Conservation (phyloP, 73 alveolate genomes). For the Paramecium primaurelia region DNA sequence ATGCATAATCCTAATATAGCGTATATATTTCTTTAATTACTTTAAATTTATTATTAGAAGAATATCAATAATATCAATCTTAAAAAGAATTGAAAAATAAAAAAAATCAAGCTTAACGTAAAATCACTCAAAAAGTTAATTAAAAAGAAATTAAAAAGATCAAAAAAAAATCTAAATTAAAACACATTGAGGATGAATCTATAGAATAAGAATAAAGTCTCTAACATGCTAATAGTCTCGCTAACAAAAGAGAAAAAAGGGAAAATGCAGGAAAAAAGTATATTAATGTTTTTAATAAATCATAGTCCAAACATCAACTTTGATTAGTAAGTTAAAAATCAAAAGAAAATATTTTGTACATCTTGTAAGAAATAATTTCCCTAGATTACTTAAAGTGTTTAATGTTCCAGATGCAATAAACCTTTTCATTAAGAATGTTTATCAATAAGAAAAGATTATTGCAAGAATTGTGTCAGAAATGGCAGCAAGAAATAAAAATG, state of each 20-base stretch:
- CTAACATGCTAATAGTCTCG: not conserved
- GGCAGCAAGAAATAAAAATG: not conserved
- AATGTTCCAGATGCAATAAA: not conserved
- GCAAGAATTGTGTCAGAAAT: not conserved
- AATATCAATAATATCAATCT: not conserved
- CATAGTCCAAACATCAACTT: not conserved
- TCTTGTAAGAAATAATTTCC: not conserved
- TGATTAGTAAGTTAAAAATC: not conserved
- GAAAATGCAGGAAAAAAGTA: constrained; percentile 52
- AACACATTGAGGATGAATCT: not conserved
- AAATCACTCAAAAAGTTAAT: not conserved
- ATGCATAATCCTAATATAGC: not conserved
- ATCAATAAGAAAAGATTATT: not conserved
- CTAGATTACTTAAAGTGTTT: not conserved
- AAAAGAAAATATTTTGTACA: not conserved
- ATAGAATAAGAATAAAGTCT: not conserved
- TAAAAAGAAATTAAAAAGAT: not conserved
- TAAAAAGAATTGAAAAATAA: not conserved
- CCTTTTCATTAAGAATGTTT: constrained; percentile 4
- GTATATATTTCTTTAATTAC: not conserved
- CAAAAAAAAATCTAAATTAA: not conserved
- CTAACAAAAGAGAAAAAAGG: constrained; percentile 36
- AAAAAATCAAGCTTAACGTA: not conserved
- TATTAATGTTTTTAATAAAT: not conserved
- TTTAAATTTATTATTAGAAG: not conserved